phyloP scores from a whole-genome alignment of 2,329 filamentous ascomycete species.

The Trichoderma sp. region DNA sequence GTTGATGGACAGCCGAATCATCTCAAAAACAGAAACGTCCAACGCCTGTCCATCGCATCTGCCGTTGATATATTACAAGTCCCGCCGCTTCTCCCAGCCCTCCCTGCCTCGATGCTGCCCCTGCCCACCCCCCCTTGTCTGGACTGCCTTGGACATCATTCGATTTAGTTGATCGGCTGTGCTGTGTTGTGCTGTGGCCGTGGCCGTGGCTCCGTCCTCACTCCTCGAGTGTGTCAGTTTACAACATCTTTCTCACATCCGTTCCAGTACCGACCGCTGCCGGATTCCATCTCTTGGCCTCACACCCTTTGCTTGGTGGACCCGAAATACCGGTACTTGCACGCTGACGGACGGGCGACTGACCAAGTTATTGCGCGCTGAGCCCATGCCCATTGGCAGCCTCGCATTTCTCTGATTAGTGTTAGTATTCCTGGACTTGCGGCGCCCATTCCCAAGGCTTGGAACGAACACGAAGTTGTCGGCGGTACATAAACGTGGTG shows the following conservation, averaged over 20 bases:
- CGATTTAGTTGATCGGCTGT: constrained; percentile 22
- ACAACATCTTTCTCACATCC: constrained; percentile 6
- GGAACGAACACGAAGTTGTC: background rate
- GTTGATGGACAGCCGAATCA: constrained; percentile 6
- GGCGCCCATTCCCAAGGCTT: background rate
- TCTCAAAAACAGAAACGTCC: background rate
- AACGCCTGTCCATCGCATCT: constrained; percentile 6
- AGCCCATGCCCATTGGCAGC: constrained; percentile 21
- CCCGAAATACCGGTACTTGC: constrained; percentile 25
- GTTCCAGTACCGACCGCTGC: constrained; percentile 10
- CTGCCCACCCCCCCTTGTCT: constrained; percentile 7
- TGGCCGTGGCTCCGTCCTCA: background rate
- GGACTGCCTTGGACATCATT: constrained; percentile 9
- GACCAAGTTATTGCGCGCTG: constrained; percentile 17
- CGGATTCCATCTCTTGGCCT: background rate
- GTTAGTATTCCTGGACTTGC: background rate
- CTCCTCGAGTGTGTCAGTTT: background rate
- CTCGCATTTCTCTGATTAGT: constrained; percentile 9
- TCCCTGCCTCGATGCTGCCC: background rate
- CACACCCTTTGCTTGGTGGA: background rate
- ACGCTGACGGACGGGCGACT: constrained; percentile 29
- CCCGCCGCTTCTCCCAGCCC: constrained; percentile 5
- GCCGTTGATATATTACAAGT: constrained; percentile 22
- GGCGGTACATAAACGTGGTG: background rate
- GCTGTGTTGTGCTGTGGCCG: no score